Conservation (phyloP, 1,284 basidiomycete genomes). For the Papiliotrema flavescens region DNA sequence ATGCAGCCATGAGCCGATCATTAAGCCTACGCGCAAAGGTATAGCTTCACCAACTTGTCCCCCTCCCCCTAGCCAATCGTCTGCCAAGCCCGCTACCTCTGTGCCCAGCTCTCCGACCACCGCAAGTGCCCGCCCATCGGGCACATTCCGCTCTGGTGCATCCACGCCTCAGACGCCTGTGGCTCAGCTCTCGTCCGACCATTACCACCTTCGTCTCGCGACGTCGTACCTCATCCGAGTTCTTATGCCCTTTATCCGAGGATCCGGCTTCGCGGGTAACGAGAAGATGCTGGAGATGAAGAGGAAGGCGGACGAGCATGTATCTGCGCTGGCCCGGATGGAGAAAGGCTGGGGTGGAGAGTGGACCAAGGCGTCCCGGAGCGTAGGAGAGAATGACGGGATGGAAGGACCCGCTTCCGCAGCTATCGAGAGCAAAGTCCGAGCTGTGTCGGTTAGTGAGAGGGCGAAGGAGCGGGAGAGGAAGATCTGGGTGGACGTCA, state of each 20-base stretch:
- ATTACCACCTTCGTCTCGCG: constrained; percentile 42
- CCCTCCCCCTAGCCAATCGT: neutral
- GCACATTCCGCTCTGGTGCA: neutral
- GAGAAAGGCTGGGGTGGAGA: constrained; percentile 69
- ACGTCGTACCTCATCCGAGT: constrained; percentile 39
- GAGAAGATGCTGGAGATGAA: constrained; percentile 32
- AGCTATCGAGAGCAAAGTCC: constrained; percentile 44
- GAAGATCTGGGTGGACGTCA: constrained; percentile 64
- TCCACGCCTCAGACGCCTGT: constrained; percentile 7
- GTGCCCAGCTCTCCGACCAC: too few relatives aligned
- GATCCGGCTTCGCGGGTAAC: constrained; percentile 21
- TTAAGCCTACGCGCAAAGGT: neutral
- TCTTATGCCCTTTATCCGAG: constrained; percentile 32
- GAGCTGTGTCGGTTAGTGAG: constrained; percentile 52
- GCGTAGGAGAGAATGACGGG: constrained; percentile 8
- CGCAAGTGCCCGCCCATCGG: too few relatives aligned
- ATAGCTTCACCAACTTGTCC: neutral
- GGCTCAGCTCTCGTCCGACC: constrained; percentile 30
- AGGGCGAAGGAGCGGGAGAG: constrained; percentile 67
- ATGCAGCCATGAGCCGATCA: neutral
- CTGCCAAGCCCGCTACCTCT: too few relatives aligned
- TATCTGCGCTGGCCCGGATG: constrained; percentile 59
- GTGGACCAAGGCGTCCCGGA: constrained; percentile 39
- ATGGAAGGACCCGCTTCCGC: constrained; percentile 25
- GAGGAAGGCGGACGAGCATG: constrained; percentile 64